Conservation (phyloP, 371 early-diverging fungal genomes). For the Mortierella sp. region DNA sequence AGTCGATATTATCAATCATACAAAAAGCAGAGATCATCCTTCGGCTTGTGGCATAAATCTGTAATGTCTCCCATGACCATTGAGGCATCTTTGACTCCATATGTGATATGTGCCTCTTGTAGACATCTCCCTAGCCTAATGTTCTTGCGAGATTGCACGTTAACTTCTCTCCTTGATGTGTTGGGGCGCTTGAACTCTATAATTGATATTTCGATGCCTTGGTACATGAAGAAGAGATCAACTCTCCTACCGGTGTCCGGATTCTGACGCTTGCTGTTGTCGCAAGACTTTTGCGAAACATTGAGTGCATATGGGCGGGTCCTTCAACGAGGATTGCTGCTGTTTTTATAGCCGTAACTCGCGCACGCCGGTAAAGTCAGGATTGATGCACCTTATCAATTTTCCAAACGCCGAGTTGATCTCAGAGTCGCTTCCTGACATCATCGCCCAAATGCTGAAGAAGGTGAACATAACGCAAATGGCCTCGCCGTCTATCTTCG, state of each 20-base stretch:
- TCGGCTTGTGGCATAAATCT: neutral
- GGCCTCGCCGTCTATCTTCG: conserved; percentile 12
- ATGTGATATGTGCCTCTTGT: neutral
- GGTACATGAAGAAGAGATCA: conserved; percentile 3
- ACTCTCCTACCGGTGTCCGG: neutral
- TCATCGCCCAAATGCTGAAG: conserved; percentile 7
- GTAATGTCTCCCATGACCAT: neutral
- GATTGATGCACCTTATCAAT: conserved; percentile 18
- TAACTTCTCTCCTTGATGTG: neutral
- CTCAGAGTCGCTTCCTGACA: conserved; percentile 11
- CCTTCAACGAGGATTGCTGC: conserved; percentile 13
- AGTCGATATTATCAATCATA: neutral
- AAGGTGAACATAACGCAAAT: conserved; percentile 15
- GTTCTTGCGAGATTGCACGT: neutral
- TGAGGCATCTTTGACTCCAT: neutral
- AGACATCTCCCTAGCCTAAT: neutral
- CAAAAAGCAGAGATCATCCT: neutral
- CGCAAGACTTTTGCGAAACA: conserved; percentile 2
- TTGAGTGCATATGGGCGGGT: conserved; percentile 14
- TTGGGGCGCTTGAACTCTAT: neutral
- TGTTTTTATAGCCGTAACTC: conserved; percentile 12
- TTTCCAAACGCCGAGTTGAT: conserved; percentile 5
- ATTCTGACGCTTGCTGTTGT: neutral
- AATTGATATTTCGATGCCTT: neutral
- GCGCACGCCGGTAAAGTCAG: conserved; percentile 20